phyloP scores from a whole-genome alignment of 306 rosid species.

The Gynostemma pentaphyllum region DNA sequence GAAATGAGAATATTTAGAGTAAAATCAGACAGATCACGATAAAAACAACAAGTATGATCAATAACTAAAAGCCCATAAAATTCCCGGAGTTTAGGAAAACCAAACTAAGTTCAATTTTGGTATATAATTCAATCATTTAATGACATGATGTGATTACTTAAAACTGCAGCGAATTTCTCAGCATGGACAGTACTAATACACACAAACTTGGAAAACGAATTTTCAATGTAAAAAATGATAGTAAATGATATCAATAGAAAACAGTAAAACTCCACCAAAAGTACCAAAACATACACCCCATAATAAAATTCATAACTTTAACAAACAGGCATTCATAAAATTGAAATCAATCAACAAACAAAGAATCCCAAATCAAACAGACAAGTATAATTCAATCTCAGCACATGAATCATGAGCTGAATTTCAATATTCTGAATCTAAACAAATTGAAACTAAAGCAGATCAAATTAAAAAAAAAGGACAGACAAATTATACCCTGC shows the following conservation, averaged over 20 bases:
- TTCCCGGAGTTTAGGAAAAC: too few relatives aligned
- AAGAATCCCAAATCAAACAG: not conserved
- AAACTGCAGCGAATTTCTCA: not conserved
- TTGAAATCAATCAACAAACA: not conserved
- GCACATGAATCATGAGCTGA: not conserved
- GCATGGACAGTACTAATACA: not conserved
- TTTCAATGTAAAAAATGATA: not conserved
- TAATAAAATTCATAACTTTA: not conserved
- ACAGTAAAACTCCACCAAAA: not conserved
- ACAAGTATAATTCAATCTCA: not conserved
- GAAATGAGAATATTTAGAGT: not conserved
- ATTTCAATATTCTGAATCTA: not conserved
- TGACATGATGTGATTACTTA: not conserved
- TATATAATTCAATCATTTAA: not conserved
- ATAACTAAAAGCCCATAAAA: not conserved
- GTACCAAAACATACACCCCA: not conserved
- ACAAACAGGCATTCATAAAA: not conserved
- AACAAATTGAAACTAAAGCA: not conserved
- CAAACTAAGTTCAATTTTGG: not conserved
- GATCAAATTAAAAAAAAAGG: conserved; percentile 1
- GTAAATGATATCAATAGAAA: not conserved
- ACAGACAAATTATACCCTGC: conserved; percentile 58
- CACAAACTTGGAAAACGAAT: not conserved
- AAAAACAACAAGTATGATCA: not conserved
- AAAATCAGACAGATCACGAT: not conserved